These are phyloP conservation scores for Irpex sp. DNA, from an alignment of 1,284 basidiomycete genomes.

Conservation along the genomic window DNA sequence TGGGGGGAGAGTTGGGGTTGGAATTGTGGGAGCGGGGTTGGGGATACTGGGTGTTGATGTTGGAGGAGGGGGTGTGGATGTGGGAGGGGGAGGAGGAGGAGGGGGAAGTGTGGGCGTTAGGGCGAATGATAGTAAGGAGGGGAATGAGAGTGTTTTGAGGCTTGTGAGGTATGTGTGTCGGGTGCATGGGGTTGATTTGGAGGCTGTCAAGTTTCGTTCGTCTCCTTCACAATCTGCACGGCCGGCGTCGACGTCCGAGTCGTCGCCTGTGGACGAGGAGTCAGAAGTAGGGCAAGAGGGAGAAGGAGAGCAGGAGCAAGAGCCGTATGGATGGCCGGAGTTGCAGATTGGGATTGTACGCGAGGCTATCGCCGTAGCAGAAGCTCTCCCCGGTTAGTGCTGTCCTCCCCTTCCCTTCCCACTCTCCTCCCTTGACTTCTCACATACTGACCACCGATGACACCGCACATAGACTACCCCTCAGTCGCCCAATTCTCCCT, in stretches of 20 bases:
- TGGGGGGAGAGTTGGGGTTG: too few species aligned
- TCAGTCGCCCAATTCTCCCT: conserved; percentile 76
- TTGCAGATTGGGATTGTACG: conserved; percentile 88
- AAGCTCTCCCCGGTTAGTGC: conserved; percentile 74
- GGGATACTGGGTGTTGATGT: conserved; percentile 40
- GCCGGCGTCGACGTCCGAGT: conserved; percentile 12
- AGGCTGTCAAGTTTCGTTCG: conserved; percentile 40
- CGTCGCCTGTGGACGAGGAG: too few species aligned
- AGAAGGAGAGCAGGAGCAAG: conserved; percentile 14
- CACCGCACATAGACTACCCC: conserved; percentile 54
- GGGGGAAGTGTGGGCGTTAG: conserved; percentile 61
- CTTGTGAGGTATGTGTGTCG: conserved; percentile 73
- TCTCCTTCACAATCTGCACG: conserved; percentile 10
- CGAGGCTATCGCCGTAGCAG: conserved; percentile 87
- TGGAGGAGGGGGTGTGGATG: too few species aligned
- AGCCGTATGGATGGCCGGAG: conserved; percentile 88
- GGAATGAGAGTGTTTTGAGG: conserved; percentile 75
- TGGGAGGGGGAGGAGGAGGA: too few species aligned
- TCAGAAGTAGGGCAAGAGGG: too few species aligned
- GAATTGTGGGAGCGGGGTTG: conserved; percentile 36
- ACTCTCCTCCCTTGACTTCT: too few species aligned
- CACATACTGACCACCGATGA: not conserved
- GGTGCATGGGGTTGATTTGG: conserved; percentile 77
- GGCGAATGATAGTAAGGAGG: conserved; percentile 67
- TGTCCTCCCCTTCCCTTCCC: not conserved